Percentiles rank a stretch among this genome's conserved stretches.
These are phyloP conservation scores for Alisma plantagoaquatica DNA, from an alignment of 106 monocot species.

Conservation along the genomic window DNA sequence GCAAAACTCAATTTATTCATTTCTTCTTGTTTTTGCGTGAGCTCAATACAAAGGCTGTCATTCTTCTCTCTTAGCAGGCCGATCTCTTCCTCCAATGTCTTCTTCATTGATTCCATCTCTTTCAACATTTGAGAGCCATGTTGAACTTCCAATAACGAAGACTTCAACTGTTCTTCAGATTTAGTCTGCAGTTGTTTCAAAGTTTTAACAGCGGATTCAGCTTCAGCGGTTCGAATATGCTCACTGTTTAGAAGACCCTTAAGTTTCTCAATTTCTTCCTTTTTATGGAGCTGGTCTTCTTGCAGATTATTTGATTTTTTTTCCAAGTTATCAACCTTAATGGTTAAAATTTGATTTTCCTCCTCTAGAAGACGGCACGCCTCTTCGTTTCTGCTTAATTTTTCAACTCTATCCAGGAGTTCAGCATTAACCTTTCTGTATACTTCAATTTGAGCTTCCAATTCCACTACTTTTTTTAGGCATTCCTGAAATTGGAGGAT, in stretches of 20 bases:
- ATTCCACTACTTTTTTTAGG: conserved; percentile 26
- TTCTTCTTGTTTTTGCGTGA: conserved; percentile 21
- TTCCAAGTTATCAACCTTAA: conserved; percentile 15
- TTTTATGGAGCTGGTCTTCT: conserved; percentile 16
- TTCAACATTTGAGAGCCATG: conserved; percentile 2
- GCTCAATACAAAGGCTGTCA: conserved; percentile 16
- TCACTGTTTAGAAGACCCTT: conserved; percentile 21
- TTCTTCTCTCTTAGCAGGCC: conserved; percentile 24
- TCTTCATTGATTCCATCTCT: neutral
- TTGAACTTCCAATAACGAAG: conserved; percentile 2
- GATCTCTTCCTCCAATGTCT: conserved; percentile 32
- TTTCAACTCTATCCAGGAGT: conserved; percentile 12
- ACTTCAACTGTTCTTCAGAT: conserved; percentile 3
- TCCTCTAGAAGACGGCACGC: conserved; percentile 27
- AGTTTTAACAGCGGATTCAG: conserved; percentile 17
- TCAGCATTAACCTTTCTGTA: conserved; percentile 46
- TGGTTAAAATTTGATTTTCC: conserved; percentile 17
- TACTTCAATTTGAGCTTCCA: conserved; percentile 56
- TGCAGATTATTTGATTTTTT: conserved; percentile 18
- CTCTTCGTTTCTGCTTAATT: conserved; percentile 21
- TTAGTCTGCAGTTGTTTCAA: conserved; percentile 23
- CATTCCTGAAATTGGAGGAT: conserved; percentile 35
- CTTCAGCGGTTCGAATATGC: conserved; percentile 5
- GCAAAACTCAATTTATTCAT: conserved; percentile 24
- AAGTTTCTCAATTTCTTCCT: conserved; percentile 27